Evolutionary conservation across 345 rosid genomes (phyloP).

Genomic region (Conringia planisiliqua): DNA sequence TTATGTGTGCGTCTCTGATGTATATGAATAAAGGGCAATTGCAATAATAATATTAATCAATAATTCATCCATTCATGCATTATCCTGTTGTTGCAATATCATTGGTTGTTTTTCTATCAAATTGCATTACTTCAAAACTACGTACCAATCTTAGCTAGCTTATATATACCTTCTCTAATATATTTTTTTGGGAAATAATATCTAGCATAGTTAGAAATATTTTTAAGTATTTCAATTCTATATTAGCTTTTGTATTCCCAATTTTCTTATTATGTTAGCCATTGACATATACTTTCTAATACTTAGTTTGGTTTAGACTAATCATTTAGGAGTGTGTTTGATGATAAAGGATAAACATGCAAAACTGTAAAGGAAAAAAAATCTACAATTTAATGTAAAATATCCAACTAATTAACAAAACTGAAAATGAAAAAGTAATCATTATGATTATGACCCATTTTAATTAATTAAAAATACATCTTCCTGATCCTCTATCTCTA

Average conservation of each 20-base stretch:
- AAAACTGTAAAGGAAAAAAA: not conserved
- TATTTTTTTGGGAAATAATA: not conserved
- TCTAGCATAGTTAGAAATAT: not conserved
- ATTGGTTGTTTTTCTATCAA: not conserved
- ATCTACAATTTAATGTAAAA: not conserved
- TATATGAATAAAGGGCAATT: not conserved
- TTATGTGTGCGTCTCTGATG: not conserved
- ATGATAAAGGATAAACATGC: too few relatives aligned
- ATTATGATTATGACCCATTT: not conserved
- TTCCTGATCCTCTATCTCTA: not conserved
- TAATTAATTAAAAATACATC: not conserved
- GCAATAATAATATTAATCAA: not conserved
- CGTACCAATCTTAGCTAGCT: not conserved
- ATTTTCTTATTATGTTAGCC: not conserved
- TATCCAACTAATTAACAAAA: not conserved
- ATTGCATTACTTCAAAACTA: not conserved
- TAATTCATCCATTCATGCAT: not conserved
- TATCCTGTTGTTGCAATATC: not conserved
- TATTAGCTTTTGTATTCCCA: not conserved
- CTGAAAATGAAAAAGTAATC: not conserved
- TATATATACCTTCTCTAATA: not conserved
- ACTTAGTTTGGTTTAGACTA: not conserved
- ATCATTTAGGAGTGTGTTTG: too few relatives aligned
- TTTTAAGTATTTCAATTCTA: not conserved
- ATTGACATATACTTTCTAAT: not conserved